phyloP scores from a whole-genome alignment of 2,329 filamentous ascomycete genomes.

The Aspergillus oerlinghausenensis region DNA sequence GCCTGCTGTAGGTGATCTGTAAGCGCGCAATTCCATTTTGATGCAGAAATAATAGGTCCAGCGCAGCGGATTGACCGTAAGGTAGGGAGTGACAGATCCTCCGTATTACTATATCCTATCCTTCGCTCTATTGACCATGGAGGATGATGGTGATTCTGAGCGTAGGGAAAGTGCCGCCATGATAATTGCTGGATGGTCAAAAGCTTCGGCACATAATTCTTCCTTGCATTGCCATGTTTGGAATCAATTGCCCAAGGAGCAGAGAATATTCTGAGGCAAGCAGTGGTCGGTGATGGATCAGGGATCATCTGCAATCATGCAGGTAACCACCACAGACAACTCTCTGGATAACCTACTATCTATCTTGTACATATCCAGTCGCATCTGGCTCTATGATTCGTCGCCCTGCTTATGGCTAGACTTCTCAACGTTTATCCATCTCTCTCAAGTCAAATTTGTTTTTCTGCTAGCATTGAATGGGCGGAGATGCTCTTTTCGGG shows the following conservation, averaged over 20 bases:
- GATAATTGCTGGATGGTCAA: no score
- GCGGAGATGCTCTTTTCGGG: background rate
- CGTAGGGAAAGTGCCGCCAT: no score
- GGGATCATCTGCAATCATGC: background rate
- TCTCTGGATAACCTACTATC: background rate
- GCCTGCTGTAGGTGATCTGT: background rate
- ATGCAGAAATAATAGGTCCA: no score
- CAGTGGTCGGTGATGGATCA: background rate
- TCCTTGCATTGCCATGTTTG: background rate
- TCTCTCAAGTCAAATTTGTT: background rate
- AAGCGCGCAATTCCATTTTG: background rate
- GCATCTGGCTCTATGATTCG: background rate
- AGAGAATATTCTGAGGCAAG: background rate
- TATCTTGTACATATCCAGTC: background rate
- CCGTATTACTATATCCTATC: no score
- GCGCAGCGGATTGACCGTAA: no score
- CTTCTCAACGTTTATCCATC: background rate
- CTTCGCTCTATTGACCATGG: no score
- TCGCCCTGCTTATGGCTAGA: background rate
- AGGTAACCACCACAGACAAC: background rate
- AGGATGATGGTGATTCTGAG: no score
- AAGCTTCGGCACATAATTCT: no score
- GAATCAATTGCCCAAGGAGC: background rate
- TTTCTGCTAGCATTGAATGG: background rate
- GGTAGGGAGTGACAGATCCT: no score